Evolutionary conservation across 2,329 filamentous ascomycete species (phyloP), one percentile per base, ranked within the genome.

Genomic region (Fonsecaea pedrosoi): DNA sequence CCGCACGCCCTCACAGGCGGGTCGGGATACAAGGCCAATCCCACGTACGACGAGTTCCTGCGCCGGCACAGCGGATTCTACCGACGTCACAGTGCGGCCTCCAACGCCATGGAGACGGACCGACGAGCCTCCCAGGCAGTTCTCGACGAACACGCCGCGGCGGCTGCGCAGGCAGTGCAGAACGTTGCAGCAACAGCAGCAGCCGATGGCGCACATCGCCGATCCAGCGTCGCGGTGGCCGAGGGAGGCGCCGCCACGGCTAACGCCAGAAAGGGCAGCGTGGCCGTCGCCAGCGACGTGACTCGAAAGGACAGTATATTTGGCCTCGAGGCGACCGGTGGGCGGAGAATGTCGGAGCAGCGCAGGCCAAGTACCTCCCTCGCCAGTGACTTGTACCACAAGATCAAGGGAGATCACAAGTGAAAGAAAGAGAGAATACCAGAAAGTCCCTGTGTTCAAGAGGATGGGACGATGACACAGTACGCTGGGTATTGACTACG

Each of bases 1-100:
- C 71, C 71, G 8, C 71, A 71, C 57, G 54, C 62, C 62, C 69
- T 73, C 6, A 72, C 71, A 8, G 71, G 71, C 38, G 71, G 71
- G 30, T 60, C 71, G 2, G 71, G 71, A 13, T 73, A 73, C 71
- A 72, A 73, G 61, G 71, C 71, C n/a, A 73, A 71, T 61, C 54
- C 61, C 7, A 65, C 70, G 13, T 71, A 70, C 59, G 71, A 73
- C 66, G 70, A 73, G 54, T 73, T 71, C 58, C 69, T 73, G 25
- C 71, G 71, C 60, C 63, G 66, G 42, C 70, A 73, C 64, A 70
- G 66, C 45, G 67, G 62, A 3, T 70, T 73, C 54, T 73, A 73
- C 66, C 70, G 71, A 40, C 70, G 70, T 6, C 70, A 73, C 67
- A 72, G 70, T 61, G 71, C 71, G 7, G 70, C 71, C 6, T 70